Evolutionary conservation across 345 rosid species (phyloP), one percentile per base, ranked within the genome.

Genomic region (Salix suchowensis): DNA sequence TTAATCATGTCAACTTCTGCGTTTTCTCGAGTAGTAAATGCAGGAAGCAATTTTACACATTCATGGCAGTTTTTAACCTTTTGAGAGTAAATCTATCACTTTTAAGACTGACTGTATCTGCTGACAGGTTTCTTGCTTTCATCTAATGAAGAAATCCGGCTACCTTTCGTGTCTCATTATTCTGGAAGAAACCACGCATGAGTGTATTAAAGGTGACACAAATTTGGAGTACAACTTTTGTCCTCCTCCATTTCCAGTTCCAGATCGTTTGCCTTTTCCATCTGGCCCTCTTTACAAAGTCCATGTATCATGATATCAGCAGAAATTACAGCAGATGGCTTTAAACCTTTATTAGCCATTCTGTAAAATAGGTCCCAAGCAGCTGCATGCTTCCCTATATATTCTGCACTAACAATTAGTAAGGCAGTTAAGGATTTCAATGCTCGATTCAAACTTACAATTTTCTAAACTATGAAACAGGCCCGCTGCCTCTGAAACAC

Each of bases 171-270:
- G 30, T 65, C 66, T 82, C 61, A n/a, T 77, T 74, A 30, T 65
- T 72, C 34, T 26, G 71, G 5, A 65, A 79, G 46, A 74, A 77
- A 37, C 67, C 81, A 65, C 24, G 19, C 74, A 82, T 67, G 37
- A 79, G 44, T 9, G 77, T 62, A 62, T 71, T 77, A 72, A 61
- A 77, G n/a, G 82, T 75, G 42, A 84, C 61, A 11, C 0, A 62
- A 44, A 26, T 78, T 61, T 24, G 84, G 84, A 55, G 74, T 32
- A 55, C 82, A 84, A 2, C 82, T 80, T 36, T 75, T 72, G 24
- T 73, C 80, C 77, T 84, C 80, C 86, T 84, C 80, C 86, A 84
- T 77, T 54, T 74, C 74, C 16, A 69, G 7, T 16, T 78, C 54
- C 37, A 84, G 71, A 62, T 40, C 74, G 26, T 74, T 67, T 14